Percentiles rank a stretch among this genome's conserved stretches.
Conservation (phyloP, 2,329 filamentous ascomycete species). For the Pyrenophora graminea region DNA sequence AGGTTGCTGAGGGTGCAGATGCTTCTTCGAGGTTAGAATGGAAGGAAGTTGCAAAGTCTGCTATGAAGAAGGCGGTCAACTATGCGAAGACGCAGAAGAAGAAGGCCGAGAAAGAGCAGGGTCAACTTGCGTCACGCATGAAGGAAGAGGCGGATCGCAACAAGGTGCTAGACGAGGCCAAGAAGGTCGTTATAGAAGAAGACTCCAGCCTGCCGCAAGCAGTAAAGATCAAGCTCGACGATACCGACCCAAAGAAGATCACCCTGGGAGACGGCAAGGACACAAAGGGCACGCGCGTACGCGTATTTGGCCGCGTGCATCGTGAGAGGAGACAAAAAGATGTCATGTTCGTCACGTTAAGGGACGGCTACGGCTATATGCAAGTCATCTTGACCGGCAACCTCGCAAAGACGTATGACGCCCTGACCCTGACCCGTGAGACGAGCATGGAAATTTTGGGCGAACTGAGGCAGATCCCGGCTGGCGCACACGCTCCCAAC, state of each 20-base stretch:
- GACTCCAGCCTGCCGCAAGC: constrained; percentile 74
- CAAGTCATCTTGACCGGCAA: constrained; percentile 83
- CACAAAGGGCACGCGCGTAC: constrained; percentile 72
- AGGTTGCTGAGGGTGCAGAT: constrained; percentile 56
- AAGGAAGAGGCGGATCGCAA: constrained; percentile 73
- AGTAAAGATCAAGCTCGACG: constrained; percentile 74
- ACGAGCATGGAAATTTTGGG: constrained; percentile 85
- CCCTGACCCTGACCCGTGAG: constrained; percentile 80
- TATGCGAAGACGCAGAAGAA: constrained; percentile 77
- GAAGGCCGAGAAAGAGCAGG: constrained; percentile 79
- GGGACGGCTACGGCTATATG: constrained; percentile 81
- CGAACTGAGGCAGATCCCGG: constrained; percentile 80
- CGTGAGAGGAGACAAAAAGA: constrained; percentile 80
- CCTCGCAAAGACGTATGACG: constrained; percentile 89
- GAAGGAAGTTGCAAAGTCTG: constrained; percentile 83
- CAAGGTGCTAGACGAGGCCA: constrained; percentile 77
- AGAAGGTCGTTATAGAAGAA: constrained; percentile 73
- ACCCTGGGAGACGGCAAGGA: constrained; percentile 58
- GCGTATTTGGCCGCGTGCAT: constrained; percentile 82
- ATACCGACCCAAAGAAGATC: constrained; percentile 63
- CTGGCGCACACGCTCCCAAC: constrained; percentile 77
- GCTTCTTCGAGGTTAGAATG: constrained; percentile 67
- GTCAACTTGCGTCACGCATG: constrained; percentile 71
- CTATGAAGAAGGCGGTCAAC: constrained; percentile 81
- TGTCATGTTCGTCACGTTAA: constrained; percentile 82